phyloP scores from a whole-genome alignment of 352 stramenopile genomes.

The Peronospora tabacina region DNA sequence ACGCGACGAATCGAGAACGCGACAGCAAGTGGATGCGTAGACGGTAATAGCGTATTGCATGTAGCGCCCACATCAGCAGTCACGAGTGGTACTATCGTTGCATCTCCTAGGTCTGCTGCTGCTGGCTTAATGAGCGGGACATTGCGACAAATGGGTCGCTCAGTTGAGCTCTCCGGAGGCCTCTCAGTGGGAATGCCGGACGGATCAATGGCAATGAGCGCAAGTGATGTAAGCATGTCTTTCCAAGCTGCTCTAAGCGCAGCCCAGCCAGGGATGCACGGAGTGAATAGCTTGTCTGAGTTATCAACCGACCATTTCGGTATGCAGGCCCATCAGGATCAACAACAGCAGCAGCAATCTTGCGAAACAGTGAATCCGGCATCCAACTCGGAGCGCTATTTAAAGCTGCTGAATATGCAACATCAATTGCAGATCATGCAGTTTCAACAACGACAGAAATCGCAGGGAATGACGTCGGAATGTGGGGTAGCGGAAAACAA shows the following conservation, averaged over 20 bases:
- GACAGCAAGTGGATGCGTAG: conserved; percentile 19
- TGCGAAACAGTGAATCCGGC: conserved; percentile 38
- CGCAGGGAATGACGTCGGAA: conserved; percentile 29
- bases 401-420: conserved; percentile 82
- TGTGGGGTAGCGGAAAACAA: conserved; percentile 25
- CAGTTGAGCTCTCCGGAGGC: conserved; percentile 13
- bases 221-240: conserved; percentile 21
- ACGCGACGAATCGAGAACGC: conserved; percentile 65
- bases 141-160: conserved; percentile 20
- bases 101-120: conserved; percentile 30
- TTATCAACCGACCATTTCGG: conserved; percentile 37
- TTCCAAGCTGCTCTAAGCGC: conserved; percentile 32
- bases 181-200: conserved; percentile 21
- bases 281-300: conserved; percentile 25
- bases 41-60: conserved; percentile 8
- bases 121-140: conserved; percentile 29
- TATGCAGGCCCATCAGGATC: conserved; percentile 26
- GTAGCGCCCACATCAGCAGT: conserved; percentile 1
- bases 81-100: conserved; percentile 12
- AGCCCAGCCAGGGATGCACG: conserved; percentile 28
- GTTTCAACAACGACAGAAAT: conserved; percentile 65
- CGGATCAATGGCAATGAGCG: conserved; percentile 21
- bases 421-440: conserved; percentile 85
- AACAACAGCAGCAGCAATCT: conserved; percentile 34
- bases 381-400: conserved; percentile 66